Conservation (phyloP, 495 filamentous ascomycete species). For the Paragyromitra xinjiangensis region DNA sequence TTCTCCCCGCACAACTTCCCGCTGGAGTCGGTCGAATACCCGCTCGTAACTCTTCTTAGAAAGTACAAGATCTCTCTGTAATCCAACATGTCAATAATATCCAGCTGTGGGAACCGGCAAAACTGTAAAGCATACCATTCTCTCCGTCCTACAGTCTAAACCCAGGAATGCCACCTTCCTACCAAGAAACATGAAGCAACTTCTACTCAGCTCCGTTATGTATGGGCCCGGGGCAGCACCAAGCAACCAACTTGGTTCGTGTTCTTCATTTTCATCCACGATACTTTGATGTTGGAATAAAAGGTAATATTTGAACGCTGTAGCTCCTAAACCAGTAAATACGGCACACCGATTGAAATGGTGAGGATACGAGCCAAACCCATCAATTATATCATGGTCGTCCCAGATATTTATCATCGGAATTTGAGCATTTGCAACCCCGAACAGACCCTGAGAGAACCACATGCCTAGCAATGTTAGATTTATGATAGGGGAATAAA, state of each 20-base stretch:
- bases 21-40: slow-evolving; percentile 82
- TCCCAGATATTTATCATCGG: slow-evolving; percentile 99
- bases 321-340: slow-evolving; percentile 84
- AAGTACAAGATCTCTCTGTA: slow-evolving; percentile 76
- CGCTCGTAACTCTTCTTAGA: slow-evolving; percentile 80
- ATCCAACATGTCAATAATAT: slow-evolving; percentile 54
- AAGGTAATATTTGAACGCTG: slow-evolving; percentile 98
- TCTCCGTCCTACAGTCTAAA: slow-evolving; percentile 89
- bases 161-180: slow-evolving; percentile 81
- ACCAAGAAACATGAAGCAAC: slow-evolving; percentile 84
- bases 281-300: slow-evolving; percentile 96
- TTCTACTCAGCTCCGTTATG: slow-evolving; percentile 84
- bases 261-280: slow-evolving; percentile 74
- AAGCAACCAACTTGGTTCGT: slow-evolving; percentile 91
- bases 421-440: slow-evolving; percentile 90
- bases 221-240: slow-evolving; percentile 85
- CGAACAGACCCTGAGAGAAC: slow-evolving; percentile 96
- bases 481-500: slow-evolving; percentile 10
- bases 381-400: slow-evolving; percentile 98
- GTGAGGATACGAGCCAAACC: slow-evolving; percentile 90
- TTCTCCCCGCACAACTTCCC: slow-evolving; percentile 81
- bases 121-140: slow-evolving; percentile 65
- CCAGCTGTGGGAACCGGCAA: neutral
- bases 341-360: slow-evolving; percentile 92
- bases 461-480: slow-evolving; percentile 64